Base-by-base conservation (phyloP, 2,329 filamentous ascomycete species). In the Bipolaris oryzae region DNA sequence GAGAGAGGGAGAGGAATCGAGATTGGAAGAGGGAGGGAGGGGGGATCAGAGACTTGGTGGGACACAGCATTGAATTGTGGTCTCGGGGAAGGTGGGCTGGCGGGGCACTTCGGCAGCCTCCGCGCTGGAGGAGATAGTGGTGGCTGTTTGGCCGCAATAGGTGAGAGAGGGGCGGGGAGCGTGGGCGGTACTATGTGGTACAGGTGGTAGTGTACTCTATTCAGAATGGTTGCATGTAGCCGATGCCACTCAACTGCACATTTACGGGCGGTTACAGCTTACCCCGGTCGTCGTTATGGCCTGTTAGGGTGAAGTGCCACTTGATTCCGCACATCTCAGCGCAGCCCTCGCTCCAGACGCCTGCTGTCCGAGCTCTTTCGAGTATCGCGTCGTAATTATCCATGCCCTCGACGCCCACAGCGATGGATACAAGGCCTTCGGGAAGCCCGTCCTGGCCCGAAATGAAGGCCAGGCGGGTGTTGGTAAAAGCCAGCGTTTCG, bases 371-470 rank as follows among this genome's bases (percentile, higher is more conserved):
- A 15, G 73, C 76, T 45, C 70, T 68, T 21, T 71, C 58, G 21
- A 75, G 55, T 21, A 79, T 75, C 5, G 55, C 69, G 1, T 74
- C 64, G 7, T 77, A 62, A 11, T 64, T 63, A 1, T 70, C 62
- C 53, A 66, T 71, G 20, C 72, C 75, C 43, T 71, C 67, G 21
- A 80, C 76, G 6, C 72, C 74, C 21, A 80, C 70, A 0, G 72
- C 76, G 16, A 80, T 72, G 33, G 74, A 75, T 15, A 72, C 66
- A 6, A 80, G 57, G 0, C 78, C 78, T 34, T 77, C 77, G 5
- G 61, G 55, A 41, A 67, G 53, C 3, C 73, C 74, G 16, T 75
- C 61, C 48, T 57, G 53, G 0, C 77, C 73, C 6, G 65, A 53
- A 5, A 77, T 56, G 52, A 80, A 81, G 0, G 64, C 69, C 45